phyloP scores from a whole-genome alignment of 768 basidiomycete species.

The Tulasnella sp. region DNA sequence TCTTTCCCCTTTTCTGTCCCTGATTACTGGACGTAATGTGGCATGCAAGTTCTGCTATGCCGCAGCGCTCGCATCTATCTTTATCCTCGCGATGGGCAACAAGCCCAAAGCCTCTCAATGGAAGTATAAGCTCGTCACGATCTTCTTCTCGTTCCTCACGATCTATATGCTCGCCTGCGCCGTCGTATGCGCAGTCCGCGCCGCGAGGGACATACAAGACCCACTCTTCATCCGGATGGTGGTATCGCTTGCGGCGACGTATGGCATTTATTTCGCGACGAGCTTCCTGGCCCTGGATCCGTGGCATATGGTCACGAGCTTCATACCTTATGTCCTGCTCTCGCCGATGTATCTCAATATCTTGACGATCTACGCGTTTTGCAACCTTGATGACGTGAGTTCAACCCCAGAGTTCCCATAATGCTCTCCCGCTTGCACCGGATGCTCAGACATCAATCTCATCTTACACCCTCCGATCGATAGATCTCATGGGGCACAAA shows the following conservation, averaged over 20 bases:
- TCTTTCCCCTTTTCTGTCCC: conserved; percentile 12
- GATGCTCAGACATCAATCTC: conserved; percentile 4
- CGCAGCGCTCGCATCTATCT: conserved; percentile 75
- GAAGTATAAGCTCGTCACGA: conserved; percentile 77
- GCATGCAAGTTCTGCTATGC: conserved; percentile 61
- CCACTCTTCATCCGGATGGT: conserved; percentile 60
- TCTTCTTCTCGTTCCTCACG: conserved; percentile 66
- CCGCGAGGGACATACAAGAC: conserved; percentile 48
- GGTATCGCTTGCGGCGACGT: conserved; percentile 76
- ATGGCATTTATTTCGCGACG: conserved; percentile 70
- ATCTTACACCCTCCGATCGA: background rate
- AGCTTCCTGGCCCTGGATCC: conserved; percentile 84
- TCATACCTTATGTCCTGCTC: conserved; percentile 76
- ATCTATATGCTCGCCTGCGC: conserved; percentile 76
- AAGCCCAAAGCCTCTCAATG: conserved; percentile 70
- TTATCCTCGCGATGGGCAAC: conserved; percentile 94
- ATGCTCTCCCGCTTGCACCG: conserved; percentile 5
- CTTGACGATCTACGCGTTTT: conserved; percentile 72
- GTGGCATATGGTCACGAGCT: conserved; percentile 92
- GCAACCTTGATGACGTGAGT: conserved; percentile 73
- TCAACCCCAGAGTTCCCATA: background rate
- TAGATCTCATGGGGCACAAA: conserved; percentile 97
- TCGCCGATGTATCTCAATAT: conserved; percentile 73
- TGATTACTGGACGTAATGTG: conserved; percentile 15
- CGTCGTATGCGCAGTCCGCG: conserved; percentile 65